phyloP scores from a whole-genome alignment of 176 grass and related monocot species.

The Puya raimondii region DNA sequence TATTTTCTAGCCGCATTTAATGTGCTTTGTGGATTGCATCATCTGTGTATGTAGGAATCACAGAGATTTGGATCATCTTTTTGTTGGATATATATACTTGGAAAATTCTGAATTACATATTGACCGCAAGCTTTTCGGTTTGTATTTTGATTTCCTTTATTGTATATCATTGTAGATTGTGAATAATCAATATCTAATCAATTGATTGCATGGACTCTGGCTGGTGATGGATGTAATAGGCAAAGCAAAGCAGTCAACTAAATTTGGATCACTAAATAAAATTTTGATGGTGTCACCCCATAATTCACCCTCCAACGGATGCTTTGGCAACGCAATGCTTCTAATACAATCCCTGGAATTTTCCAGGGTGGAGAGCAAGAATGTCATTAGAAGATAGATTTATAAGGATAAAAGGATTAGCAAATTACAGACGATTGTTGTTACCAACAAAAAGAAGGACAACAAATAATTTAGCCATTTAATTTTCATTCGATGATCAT shows the following conservation, averaged over 20 bases:
- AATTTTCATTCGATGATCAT: too few relatives aligned
- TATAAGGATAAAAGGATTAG: too few relatives aligned
- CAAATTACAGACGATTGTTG: too few relatives aligned
- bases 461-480: too few relatives aligned
- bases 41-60: constrained; percentile 57
- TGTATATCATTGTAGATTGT: neutral
- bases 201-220: too few relatives aligned
- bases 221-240: constrained; percentile 67
- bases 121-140: constrained; percentile 75
- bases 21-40: constrained; percentile 50
- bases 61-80: constrained; percentile 77
- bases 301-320: constrained; percentile 63
- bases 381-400: too few relatives aligned
- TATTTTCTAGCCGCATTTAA: neutral
- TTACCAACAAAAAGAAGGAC: too few relatives aligned
- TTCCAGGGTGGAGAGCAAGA: too few relatives aligned
- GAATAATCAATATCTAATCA: too few relatives aligned
- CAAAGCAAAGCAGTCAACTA: constrained; percentile 69
- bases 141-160: constrained; percentile 13
- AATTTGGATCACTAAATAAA: constrained; percentile 82
- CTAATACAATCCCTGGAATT: too few relatives aligned
- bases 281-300: constrained; percentile 89
- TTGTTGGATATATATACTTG: constrained; percentile 57
- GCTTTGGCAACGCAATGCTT: too few relatives aligned
- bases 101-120: constrained; percentile 78